Percentiles rank a stretch among this genome's conserved stretches.
Conservation (phyloP, 2,329 filamentous ascomycete species). For the Fusarium sp. region DNA sequence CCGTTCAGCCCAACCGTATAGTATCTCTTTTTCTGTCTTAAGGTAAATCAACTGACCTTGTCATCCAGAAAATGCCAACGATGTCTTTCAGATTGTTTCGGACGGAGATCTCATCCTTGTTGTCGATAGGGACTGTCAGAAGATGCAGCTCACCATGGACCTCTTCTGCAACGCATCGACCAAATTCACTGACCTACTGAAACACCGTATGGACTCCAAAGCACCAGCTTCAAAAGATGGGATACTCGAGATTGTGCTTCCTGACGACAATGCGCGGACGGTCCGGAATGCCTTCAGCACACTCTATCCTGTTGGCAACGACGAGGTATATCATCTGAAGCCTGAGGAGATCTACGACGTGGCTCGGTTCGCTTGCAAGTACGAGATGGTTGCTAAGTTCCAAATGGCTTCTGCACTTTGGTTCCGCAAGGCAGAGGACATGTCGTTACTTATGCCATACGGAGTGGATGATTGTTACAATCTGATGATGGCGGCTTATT, state of each 20-base stretch:
- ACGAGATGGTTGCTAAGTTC: background rate
- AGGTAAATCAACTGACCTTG: background rate
- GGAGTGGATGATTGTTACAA: background rate
- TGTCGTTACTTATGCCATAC: background rate
- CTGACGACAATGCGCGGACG: background rate
- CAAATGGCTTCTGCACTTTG: background rate
- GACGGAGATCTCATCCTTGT: conserved; percentile 1
- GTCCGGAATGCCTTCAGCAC: background rate
- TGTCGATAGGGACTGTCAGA: background rate
- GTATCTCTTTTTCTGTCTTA: too few species aligned
- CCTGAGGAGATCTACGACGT: conserved; percentile 9
- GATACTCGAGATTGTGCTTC: background rate
- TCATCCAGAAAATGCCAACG: background rate
- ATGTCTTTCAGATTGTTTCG: too few species aligned
- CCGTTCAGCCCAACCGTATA: too few species aligned
- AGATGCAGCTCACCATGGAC: background rate
- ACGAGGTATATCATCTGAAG: background rate
- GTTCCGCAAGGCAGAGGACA: background rate
- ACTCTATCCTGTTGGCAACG: background rate
- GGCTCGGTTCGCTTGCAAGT: background rate
- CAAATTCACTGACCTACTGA: too few species aligned
- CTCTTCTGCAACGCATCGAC: too few species aligned
- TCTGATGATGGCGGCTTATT: conserved; percentile 2
- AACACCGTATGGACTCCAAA: too few species aligned
- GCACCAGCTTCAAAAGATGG: background rate